Conservation (phyloP, 495 filamentous ascomycete species). For the Cladorrhinum samala region DNA sequence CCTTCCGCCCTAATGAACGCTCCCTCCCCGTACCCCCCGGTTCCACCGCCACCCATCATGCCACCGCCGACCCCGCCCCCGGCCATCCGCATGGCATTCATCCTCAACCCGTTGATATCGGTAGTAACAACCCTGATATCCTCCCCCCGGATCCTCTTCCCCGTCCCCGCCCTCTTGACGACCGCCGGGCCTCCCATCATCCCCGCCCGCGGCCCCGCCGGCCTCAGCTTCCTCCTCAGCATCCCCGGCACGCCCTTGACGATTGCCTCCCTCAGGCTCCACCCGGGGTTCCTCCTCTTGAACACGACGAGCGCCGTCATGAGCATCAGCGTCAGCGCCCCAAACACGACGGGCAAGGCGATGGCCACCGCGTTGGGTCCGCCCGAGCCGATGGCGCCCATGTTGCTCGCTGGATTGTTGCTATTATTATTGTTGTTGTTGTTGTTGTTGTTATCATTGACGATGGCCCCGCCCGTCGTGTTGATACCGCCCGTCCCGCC, state of each 20-base stretch:
- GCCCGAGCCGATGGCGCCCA: not conserved
- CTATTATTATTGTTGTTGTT: not conserved
- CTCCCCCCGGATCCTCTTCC: slow-evolving; percentile 3
- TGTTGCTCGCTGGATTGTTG: not conserved
- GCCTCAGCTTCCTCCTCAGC: not conserved
- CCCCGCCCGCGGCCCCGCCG: not conserved
- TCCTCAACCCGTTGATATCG: slow-evolving; percentile 11
- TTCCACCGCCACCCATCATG: not conserved
- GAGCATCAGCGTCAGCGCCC: slow-evolving; percentile 9
- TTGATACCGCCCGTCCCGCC: not conserved
- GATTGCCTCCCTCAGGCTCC: not conserved
- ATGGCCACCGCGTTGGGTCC: slow-evolving; percentile 17
- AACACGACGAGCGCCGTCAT: slow-evolving; percentile 9
- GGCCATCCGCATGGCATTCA: slow-evolving; percentile 5
- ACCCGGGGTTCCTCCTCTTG: slow-evolving; percentile 3
- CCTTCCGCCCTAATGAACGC: not conserved
- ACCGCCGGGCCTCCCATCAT: not conserved
- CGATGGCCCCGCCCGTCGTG: not conserved
- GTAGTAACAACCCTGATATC: slow-evolving; percentile 10
- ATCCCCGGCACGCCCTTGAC: not conserved
- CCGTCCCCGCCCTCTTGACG: not conserved
- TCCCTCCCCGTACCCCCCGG: not conserved
- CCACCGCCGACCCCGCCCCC: not conserved
- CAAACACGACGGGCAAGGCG: slow-evolving; percentile 14
- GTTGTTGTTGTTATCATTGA: not conserved